Evolutionary conservation across 148 eudicot species (phyloP).

Genomic region (Nepenthes mirabilis): DNA sequence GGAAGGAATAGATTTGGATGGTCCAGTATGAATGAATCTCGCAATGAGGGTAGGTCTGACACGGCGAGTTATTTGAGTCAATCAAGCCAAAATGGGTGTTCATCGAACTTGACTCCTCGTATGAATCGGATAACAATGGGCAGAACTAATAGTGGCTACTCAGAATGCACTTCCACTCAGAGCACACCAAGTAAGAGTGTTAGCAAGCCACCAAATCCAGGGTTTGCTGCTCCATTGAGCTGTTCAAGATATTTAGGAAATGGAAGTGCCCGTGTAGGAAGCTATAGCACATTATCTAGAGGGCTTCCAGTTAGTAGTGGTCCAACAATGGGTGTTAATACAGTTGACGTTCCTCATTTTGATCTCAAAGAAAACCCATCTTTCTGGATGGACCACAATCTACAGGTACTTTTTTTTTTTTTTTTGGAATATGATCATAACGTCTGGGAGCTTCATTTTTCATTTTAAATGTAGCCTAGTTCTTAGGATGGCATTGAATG

Average conservation of each 20-base stretch:
- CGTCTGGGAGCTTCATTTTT: background rate
- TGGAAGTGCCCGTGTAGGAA: conserved; percentile 36
- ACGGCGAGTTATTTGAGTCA: conserved; percentile 13
- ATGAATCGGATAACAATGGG: conserved; percentile 19
- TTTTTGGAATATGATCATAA: background rate
- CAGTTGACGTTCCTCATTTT: conserved; percentile 73
- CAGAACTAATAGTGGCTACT: conserved; percentile 24
- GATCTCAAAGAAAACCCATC: conserved; percentile 90
- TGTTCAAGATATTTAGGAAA: conserved; percentile 25
- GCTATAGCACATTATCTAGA: conserved; percentile 37
- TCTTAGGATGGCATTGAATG: background rate
- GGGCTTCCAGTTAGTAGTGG: conserved; percentile 42
- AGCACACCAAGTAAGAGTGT: conserved; percentile 86
- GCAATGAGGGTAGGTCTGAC: conserved; percentile 23
- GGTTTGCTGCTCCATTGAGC: conserved; percentile 25
- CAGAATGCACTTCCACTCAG: conserved; percentile 45
- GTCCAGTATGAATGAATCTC: conserved; percentile 20
- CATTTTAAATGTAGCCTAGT: background rate
- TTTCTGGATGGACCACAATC: conserved; percentile 98
- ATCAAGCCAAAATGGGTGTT: conserved; percentile 11
- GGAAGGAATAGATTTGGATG: conserved; percentile 47
- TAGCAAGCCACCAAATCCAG: conserved; percentile 61
- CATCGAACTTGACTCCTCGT: conserved; percentile 41
- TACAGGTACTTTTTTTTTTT: conserved; percentile 39
- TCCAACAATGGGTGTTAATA: conserved; percentile 27